phyloP scores from a whole-genome alignment of 306 rosid species.

The Trifolium fragiferum region DNA sequence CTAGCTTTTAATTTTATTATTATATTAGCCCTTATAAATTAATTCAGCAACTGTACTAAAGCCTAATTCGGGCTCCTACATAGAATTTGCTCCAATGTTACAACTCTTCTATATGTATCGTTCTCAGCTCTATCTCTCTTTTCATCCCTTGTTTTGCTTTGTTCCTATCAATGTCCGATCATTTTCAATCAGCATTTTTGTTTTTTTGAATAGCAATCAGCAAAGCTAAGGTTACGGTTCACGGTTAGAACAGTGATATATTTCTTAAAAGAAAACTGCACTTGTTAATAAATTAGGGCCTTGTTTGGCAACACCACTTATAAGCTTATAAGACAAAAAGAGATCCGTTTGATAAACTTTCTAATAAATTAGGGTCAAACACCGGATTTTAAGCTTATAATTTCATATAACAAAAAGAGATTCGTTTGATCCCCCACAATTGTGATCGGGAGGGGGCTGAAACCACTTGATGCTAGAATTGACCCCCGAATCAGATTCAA shows the following conservation, averaged over 20 bases:
- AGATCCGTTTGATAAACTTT: no score
- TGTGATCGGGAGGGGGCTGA: no score
- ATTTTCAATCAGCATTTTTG: background rate
- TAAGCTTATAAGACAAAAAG: no score
- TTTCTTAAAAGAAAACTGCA: background rate
- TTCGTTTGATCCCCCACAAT: no score
- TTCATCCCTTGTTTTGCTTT: background rate
- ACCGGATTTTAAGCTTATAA: no score
- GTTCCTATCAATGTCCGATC: background rate
- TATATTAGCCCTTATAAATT: constrained; percentile 40
- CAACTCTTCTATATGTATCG: constrained; percentile 41
- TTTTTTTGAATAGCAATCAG: background rate
- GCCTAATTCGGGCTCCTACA: constrained; percentile 46
- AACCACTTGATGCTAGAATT: no score
- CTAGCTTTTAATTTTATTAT: constrained; percentile 44
- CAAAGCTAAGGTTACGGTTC: background rate
- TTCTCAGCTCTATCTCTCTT: background rate
- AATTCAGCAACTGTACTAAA: constrained; percentile 44
- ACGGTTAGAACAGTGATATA: background rate
- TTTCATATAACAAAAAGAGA: no score
- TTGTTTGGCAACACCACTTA: no score
- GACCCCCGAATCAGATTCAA: no score
- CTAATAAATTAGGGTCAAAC: no score
- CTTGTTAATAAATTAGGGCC: no score
- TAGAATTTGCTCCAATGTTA: constrained; percentile 46